These are phyloP conservation scores for Rhamnella rubrinervis DNA, from an alignment of 331 rosid species.

Conservation along the genomic window DNA sequence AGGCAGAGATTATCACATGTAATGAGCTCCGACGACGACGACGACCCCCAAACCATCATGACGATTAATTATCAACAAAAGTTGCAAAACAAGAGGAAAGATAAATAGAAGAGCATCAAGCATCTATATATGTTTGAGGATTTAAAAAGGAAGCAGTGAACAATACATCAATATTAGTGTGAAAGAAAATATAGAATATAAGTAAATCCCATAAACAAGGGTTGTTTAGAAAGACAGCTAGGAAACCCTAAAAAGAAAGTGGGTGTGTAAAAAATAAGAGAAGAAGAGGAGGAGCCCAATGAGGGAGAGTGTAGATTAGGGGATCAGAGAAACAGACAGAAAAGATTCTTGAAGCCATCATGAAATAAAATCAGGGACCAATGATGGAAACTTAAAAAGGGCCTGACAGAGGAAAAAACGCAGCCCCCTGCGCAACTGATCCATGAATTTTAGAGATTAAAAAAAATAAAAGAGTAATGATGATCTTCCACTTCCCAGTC, in stretches of 20 bases:
- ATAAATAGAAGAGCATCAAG: neutral
- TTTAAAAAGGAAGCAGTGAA: neutral
- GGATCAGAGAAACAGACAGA: slow-evolving; percentile 35
- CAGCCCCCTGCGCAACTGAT: slow-evolving; percentile 9
- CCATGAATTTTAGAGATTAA: slow-evolving; percentile 39
- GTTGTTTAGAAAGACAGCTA: neutral
- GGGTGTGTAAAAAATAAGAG: neutral
- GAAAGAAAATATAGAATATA: neutral
- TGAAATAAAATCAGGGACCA: slow-evolving; percentile 22
- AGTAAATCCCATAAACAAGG: neutral
- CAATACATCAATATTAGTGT: too few species aligned
- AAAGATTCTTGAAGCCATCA: slow-evolving; percentile 39
- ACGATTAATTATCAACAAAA: neutral
- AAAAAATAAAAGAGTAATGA: slow-evolving; percentile 33
- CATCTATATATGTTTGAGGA: neutral
- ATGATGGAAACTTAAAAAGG: slow-evolving; percentile 23
- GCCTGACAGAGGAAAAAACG: slow-evolving; percentile 27
- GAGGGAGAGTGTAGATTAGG: neutral
- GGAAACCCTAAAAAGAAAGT: slow-evolving; percentile 16
- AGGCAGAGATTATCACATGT: neutral
- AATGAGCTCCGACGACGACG: neutral
- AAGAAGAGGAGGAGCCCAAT: slow-evolving; percentile 16
- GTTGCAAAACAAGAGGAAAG: neutral
- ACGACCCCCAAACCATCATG: neutral
- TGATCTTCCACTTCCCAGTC: slow-evolving; percentile 25